Evolutionary conservation across 345 rosid species (phyloP).

Genomic region (Raphanus sativus): DNA sequence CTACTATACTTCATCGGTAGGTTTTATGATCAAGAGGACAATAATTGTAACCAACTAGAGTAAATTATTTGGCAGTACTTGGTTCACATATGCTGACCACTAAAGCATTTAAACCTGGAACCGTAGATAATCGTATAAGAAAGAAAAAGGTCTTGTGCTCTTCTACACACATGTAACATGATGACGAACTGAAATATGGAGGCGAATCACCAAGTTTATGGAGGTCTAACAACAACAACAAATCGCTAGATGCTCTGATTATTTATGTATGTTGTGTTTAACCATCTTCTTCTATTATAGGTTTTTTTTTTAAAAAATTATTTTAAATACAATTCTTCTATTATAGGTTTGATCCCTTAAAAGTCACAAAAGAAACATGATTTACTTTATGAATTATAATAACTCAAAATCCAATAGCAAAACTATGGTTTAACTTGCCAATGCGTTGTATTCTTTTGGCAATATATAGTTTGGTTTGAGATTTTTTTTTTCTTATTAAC

Average conservation of each 20-base stretch:
- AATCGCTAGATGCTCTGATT: background rate
- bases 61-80: background rate
- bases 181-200: background rate
- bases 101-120: too few relatives aligned
- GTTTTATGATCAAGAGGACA: background rate
- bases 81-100: background rate
- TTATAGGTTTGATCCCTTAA: background rate
- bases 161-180: background rate
- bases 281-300: background rate
- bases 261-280: background rate
- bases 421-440: background rate
- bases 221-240: background rate
- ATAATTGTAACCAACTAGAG: background rate
- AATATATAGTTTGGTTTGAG: background rate
- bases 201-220: background rate
- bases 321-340: background rate
- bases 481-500: background rate
- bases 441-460: too few relatives aligned
- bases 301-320: background rate
- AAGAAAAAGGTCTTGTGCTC: background rate
- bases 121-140: too few relatives aligned
- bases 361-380: background rate
- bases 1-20: background rate
- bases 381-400: background rate
- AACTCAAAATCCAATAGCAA: background rate